Evolutionary conservation across 495 filamentous ascomycete species (phyloP).

Genomic region (Podospora bellae-mahoneyi): DNA sequence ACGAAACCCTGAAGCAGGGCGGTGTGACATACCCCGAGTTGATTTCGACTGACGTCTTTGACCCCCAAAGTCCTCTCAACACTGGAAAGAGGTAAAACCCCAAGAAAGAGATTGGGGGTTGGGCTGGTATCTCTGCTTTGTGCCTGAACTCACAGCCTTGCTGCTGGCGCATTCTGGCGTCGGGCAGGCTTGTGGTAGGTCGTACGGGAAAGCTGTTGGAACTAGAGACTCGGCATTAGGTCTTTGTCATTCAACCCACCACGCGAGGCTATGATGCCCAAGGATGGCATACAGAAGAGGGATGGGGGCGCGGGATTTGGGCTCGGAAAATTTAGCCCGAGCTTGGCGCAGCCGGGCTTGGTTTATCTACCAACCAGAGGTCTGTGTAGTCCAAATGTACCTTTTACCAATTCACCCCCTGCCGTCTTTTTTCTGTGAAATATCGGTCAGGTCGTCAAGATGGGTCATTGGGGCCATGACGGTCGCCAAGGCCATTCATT

Average conservation of each 20-base stretch:
- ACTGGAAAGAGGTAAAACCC: slow-evolving; percentile 35
- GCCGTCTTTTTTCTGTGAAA: neutral
- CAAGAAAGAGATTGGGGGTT: slow-evolving; percentile 6
- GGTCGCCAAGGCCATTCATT: neutral
- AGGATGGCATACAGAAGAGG: neutral
- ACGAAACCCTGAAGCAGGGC: slow-evolving; percentile 75
- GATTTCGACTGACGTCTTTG: slow-evolving; percentile 76
- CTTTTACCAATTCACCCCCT: neutral
- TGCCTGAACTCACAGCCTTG: neutral
- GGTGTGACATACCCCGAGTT: slow-evolving; percentile 74
- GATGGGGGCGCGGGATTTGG: neutral
- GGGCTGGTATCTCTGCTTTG: neutral
- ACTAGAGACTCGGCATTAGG: neutral
- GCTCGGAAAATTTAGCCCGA: slow-evolving; percentile 11
- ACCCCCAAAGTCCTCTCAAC: slow-evolving; percentile 52
- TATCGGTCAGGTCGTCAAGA: neutral
- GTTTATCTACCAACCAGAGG: neutral
- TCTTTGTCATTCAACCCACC: neutral
- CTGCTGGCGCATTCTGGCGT: neutral
- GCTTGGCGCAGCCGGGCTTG: neutral
- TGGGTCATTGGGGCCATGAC: neutral
- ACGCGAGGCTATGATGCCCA: slow-evolving; percentile 13
- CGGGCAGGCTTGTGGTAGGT: neutral
- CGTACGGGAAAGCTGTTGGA: too few relatives aligned
- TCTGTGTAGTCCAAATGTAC: neutral